These are phyloP conservation scores for Hymenoscyphus repandus DNA, from an alignment of 2,329 filamentous ascomycete genomes.

Conservation along the genomic window DNA sequence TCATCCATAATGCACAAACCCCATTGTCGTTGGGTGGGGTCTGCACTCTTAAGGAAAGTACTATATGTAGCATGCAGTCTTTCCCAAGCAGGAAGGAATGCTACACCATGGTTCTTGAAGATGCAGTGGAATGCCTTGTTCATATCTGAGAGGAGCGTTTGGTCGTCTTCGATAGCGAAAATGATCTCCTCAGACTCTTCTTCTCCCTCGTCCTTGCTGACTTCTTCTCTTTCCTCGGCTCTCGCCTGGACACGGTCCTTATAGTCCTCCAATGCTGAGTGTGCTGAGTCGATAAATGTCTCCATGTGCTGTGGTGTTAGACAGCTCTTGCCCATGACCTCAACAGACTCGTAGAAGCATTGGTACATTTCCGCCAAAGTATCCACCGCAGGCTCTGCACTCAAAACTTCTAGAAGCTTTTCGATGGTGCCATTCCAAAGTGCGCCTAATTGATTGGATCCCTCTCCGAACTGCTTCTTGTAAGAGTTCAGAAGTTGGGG, in stretches of 20 bases:
- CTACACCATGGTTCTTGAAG: slow-evolving; percentile 88
- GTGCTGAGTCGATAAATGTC: slow-evolving; percentile 80
- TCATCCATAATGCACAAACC: slow-evolving; percentile 99
- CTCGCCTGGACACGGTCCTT: slow-evolving; percentile 79
- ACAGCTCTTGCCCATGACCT: slow-evolving; percentile 84
- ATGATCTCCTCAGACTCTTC: slow-evolving; percentile 83
- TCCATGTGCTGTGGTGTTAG: slow-evolving; percentile 74
- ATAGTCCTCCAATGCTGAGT: slow-evolving; percentile 86
- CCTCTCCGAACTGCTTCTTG: slow-evolving; percentile 82
- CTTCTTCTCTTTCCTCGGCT: slow-evolving; percentile 70
- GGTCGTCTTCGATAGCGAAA: slow-evolving; percentile 93
- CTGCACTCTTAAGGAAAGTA: slow-evolving; percentile 71
- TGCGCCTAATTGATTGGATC: slow-evolving; percentile 71
- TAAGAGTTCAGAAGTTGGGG: slow-evolving; percentile 90
- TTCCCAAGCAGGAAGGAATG: slow-evolving; percentile 86
- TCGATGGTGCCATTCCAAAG: slow-evolving; percentile 83
- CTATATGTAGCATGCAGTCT: slow-evolving; percentile 80
- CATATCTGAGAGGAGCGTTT: slow-evolving; percentile 96
- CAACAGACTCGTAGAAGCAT: slow-evolving; percentile 97
- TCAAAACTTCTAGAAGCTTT: slow-evolving; percentile 89
- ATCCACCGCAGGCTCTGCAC: slow-evolving; percentile 90
- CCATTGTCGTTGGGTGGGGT: slow-evolving; percentile 94
- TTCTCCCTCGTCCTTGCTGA: slow-evolving; percentile 79
- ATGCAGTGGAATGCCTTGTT: slow-evolving; percentile 99
- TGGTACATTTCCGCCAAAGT: slow-evolving; percentile 99